Evolutionary conservation across 2,329 filamentous ascomycete species (phyloP), one percentile per base, ranked within the genome.

Genomic region (Xylariaceae sp.): DNA sequence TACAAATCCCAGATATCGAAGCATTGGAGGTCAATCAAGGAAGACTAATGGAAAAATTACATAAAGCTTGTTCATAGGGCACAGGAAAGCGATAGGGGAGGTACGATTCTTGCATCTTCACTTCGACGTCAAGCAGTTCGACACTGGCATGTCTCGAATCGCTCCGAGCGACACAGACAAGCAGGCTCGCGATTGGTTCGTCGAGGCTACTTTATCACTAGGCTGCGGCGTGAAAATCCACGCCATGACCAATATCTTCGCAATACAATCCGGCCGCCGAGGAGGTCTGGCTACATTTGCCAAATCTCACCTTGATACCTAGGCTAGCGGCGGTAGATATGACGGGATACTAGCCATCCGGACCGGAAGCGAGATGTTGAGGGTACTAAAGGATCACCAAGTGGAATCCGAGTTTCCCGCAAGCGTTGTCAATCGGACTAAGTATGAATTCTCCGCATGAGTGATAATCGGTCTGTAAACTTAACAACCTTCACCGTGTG

Each of bases 171-270:
- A 92, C 65, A 78, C 85, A 2, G 91, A 94, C 70, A 90, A 87
- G 68, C 74, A 83, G 65, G 89, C 83, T 11, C 84, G 91, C 34
- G 85, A 90, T 70, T 95, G 90, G 90, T 92, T 95, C 62, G 80
- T 87, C 0, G 71, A 85, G 16, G 87, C 85, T 0, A 85, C 84
- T 1, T 74, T 83, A 65, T 76, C 75, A 0, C 75, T 92, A 0
- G 88, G 87, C 8, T 94, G 90, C 71, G 78, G 80, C 3, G 79
- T 90, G 6, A 87, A 82, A 0, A 73, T 91, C 1, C 91, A 95
- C 69, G 78, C 84, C 23, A 92, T 94, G 84, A 90, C 90, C 17
- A 95, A 94, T 64, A 89, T 89, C 59, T 95, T 94, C 69, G 89
- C 90, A 1, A 79, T 91, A 3, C 82, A 87, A 2, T 82, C 86